Evolutionary conservation across 75 land plant species (phyloP).

Genomic region (Cupressus sempervirens): DNA sequence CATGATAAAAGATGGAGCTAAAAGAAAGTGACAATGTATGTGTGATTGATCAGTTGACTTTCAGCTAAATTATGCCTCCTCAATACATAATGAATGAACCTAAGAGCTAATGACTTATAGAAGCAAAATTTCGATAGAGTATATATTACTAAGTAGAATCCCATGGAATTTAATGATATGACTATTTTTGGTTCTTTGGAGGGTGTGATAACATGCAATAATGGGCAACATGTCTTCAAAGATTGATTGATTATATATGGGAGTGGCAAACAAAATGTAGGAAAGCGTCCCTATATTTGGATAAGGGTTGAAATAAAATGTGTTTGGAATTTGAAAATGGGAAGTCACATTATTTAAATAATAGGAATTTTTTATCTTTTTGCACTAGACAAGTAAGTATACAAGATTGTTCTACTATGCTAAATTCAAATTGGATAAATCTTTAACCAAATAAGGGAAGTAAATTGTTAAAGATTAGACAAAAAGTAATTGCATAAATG

Average conservation of each 20-base stretch:
- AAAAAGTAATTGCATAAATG: no score
- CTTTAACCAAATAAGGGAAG: no score
- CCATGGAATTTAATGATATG: neutral
- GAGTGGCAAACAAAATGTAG: neutral
- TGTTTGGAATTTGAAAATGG: neutral
- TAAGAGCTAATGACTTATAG: no score
- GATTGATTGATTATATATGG: neutral
- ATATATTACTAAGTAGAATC: neutral
- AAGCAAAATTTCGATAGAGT: conserved; percentile 14
- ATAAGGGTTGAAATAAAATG: neutral
- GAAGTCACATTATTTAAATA: neutral
- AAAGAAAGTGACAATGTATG: no score
- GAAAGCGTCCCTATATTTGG: neutral
- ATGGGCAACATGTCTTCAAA: neutral
- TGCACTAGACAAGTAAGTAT: neutral
- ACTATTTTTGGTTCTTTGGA: neutral
- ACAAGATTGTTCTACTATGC: neutral
- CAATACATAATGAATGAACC: no score
- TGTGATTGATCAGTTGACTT: no score
- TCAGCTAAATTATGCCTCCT: no score
- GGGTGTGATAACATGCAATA: neutral
- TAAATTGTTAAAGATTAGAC: no score
- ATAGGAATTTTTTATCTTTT: neutral
- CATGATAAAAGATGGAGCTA: no score
- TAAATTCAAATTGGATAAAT: no score